A percentile compares a stretch with the other conserved stretches of the same genome.
Evolutionary conservation across 257 asterid species (phyloP).

Genomic region (Gentiana straminea): DNA sequence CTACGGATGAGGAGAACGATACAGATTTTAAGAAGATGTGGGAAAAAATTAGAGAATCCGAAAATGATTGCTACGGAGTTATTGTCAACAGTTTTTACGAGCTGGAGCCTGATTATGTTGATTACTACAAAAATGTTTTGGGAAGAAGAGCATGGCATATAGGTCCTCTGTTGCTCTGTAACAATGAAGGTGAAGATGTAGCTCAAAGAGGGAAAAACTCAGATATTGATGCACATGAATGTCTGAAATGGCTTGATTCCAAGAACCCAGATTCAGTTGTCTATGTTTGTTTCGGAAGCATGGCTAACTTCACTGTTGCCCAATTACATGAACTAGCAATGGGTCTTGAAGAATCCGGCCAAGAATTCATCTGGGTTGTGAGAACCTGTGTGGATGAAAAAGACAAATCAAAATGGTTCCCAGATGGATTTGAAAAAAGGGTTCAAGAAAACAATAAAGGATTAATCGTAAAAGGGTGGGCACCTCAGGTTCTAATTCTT

Average conservation of each 20-base stretch:
- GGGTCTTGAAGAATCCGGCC: conserved; percentile 44
- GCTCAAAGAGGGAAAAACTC: conserved; percentile 13
- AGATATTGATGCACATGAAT: conserved; percentile 17
- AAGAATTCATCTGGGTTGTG: conserved; percentile 51
- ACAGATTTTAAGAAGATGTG: background rate
- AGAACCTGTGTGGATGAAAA: conserved; percentile 12
- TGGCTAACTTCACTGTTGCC: conserved; percentile 14
- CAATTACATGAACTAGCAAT: conserved; percentile 44
- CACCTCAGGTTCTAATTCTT: conserved; percentile 40
- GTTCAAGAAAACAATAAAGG: conserved; percentile 21
- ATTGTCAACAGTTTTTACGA: conserved; percentile 35
- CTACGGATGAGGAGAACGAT: background rate
- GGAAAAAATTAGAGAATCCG: conserved; percentile 11
- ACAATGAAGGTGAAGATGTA: conserved; percentile 5
- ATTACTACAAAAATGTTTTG: conserved; percentile 15
- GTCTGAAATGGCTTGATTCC: conserved; percentile 39
- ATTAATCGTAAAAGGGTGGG: conserved; percentile 51
- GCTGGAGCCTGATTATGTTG: conserved; percentile 37
- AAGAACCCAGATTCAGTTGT: conserved; percentile 31
- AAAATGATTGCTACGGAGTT: conserved; percentile 19
- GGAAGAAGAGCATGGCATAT: conserved; percentile 34
- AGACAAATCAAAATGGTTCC: conserved; percentile 25
- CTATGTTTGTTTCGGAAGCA: conserved; percentile 48
- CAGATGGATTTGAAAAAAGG: conserved; percentile 38
- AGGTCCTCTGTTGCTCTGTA: conserved; percentile 27